phyloP scores from a whole-genome alignment of 1,284 basidiomycete genomes.

The Rhodofomes roseus region DNA sequence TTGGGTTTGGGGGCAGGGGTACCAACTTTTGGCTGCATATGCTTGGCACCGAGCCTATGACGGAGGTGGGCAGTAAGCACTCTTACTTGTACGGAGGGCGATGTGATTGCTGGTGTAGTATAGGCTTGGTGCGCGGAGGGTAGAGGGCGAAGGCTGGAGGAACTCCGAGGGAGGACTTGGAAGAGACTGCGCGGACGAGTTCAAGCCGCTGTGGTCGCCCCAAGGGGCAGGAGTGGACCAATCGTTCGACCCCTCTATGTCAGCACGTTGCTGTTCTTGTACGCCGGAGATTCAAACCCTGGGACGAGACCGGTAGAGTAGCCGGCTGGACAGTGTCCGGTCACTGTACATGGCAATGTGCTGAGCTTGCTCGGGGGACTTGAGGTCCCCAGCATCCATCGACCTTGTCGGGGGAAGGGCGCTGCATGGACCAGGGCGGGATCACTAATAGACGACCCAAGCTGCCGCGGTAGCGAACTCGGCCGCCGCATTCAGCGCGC shows the following conservation, averaged over 20 bases:
- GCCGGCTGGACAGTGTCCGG: not conserved
- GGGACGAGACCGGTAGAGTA: not conserved
- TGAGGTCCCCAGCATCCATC: not conserved
- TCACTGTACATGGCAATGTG: not conserved
- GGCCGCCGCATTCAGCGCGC: not conserved
- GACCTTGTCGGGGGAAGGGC: not conserved
- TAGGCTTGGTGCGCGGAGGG: not conserved
- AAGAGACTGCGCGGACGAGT: not conserved
- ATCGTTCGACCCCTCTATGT: not conserved
- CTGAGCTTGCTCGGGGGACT: not conserved
- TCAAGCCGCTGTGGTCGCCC: not conserved
- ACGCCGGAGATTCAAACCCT: not conserved
- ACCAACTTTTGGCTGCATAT: not conserved
- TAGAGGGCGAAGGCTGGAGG: no score
- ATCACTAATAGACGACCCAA: not conserved
- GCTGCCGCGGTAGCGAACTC: not conserved
- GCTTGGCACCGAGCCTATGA: not conserved
- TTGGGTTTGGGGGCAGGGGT: not conserved
- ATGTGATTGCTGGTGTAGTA: not conserved
- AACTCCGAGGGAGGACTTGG: not conserved
- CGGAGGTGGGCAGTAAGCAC: not conserved
- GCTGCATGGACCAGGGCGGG: not conserved
- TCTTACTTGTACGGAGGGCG: not conserved
- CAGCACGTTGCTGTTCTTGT: not conserved
- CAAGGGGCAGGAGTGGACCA: not conserved